Percentiles rank a stretch among this genome's conserved stretches.
Evolutionary conservation across 2,329 filamentous ascomycete species (phyloP).

Genomic region (Lasiodiplodia hormozganensis): DNA sequence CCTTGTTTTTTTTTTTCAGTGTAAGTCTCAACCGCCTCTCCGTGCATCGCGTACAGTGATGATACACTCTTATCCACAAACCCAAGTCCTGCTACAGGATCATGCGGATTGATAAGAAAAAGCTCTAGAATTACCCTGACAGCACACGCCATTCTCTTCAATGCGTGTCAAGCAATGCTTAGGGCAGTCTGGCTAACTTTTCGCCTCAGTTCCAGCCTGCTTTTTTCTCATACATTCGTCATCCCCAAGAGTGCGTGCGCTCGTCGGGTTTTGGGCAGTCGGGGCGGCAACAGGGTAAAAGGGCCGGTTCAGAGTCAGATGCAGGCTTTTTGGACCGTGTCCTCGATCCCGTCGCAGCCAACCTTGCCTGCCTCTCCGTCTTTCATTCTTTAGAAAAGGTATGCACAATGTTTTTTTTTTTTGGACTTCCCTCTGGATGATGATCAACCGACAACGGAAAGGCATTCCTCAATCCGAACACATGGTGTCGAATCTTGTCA

Average conservation of each 20-base stretch:
- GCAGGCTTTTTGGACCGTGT: neutral
- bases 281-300: neutral
- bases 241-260: neutral
- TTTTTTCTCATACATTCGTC: neutral
- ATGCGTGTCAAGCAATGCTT: neutral
- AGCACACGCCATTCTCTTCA: slow-evolving; percentile 32
- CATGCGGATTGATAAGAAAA: slow-evolving; percentile 55
- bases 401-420: slow-evolving; percentile 34
- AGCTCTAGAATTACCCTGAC: slow-evolving; percentile 66
- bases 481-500: slow-evolving; percentile 68
- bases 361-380: neutral
- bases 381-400: slow-evolving; percentile 51
- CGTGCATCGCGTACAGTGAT: slow-evolving; percentile 21
- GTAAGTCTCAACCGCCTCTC: slow-evolving; percentile 5
- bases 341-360: neutral
- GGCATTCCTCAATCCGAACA: slow-evolving; percentile 74
- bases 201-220: neutral
- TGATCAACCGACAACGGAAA: slow-evolving; percentile 69
- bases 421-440: slow-evolving; percentile 54
- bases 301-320: neutral
- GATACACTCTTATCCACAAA: slow-evolving; percentile 28
- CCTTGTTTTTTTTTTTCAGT: neutral
- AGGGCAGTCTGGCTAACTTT: neutral
- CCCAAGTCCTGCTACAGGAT: slow-evolving; percentile 61
- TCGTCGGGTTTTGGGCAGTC: neutral